Base-by-base conservation (phyloP, 2,329 filamentous ascomycete species). In the Neofusicoccum kwambonambiense region DNA sequence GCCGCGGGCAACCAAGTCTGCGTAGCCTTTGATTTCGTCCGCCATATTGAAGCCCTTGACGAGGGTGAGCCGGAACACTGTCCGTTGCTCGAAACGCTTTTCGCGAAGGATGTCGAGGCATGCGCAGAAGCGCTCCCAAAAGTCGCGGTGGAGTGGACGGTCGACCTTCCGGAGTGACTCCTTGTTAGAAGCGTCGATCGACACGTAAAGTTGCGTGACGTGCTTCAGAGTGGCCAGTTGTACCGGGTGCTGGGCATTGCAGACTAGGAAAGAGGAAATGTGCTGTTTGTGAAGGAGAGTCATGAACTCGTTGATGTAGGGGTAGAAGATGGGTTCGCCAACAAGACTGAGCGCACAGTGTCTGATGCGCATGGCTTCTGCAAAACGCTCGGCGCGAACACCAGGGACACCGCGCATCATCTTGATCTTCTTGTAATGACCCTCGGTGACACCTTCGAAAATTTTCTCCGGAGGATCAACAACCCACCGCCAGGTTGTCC, bases 31-130 rank as follows among this genome's bases (percentile, higher is more conserved):
- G 5, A 89, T 92, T 77, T 97, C 95, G 70, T 97, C 93, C 27
- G 97, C 94, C 68, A 98, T 88, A 75, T 99, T 98, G 85, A 99
- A 98, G 3, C 93, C 94, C 80, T 98, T 98, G 74, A 98, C 95
- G 2, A 99, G 88, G 0, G 94, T 98, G 3, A 98, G 85, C 1
- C 95, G 89, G 83, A 96, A 98, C 3, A 98, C 95, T 5, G 95
- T 98, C 63, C 94, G 89, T 75, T 97, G 94, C 63, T 89, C 85
- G 81, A 91, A 90, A 45, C 94, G 87, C 78, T 91, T 90, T 76
- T 91, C 90, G 15, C 91, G 87, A 22, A 98, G 81, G 67, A 99
- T 97, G 66, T 96, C 92, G 39, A 98, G 85, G 74, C 95, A 98
- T 37, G 90, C 85, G 74, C 91, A 88, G 84, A 98, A 97, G 4